These are phyloP conservation scores for Hyphodiscus hymeniophilus DNA, from an alignment of 495 filamentous ascomycete species.

Conservation along the genomic window DNA sequence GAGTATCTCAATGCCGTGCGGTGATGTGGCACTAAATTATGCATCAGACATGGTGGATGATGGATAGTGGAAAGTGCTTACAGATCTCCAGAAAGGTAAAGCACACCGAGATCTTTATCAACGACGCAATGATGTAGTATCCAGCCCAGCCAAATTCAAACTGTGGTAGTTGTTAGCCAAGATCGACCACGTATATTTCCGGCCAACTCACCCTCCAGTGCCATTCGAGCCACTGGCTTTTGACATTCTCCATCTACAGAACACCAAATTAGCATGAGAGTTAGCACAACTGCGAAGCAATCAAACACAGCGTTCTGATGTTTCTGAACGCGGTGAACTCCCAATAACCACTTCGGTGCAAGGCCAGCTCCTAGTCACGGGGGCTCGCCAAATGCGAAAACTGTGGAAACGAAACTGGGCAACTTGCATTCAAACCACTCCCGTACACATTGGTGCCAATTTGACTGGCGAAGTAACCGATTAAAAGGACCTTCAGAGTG, in stretches of 20 bases:
- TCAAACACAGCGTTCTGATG: no score
- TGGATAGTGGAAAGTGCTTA: neutral
- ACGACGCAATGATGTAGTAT: slow-evolving; percentile 12
- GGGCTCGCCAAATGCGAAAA: no score
- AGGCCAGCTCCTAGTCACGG: no score
- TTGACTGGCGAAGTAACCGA: slow-evolving; percentile 7
- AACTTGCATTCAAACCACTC: no score
- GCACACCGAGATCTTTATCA: slow-evolving; percentile 16
- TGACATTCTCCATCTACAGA: slow-evolving; percentile 11
- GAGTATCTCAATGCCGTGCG: slow-evolving; percentile 1
- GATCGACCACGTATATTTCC: neutral
- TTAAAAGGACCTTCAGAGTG: slow-evolving; percentile 5
- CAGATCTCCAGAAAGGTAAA: slow-evolving; percentile 14
- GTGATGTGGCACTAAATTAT: slow-evolving; percentile 2
- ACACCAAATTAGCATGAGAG: no score
- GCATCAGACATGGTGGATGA: neutral
- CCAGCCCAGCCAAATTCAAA: slow-evolving; percentile 10
- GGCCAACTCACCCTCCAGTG: slow-evolving; percentile 17
- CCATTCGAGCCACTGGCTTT: neutral
- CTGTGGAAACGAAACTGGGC: no score
- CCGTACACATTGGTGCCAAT: slow-evolving; percentile 13
- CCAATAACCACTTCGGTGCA: no score
- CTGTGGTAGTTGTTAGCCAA: neutral
- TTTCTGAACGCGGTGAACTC: no score
- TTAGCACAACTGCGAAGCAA: no score